Evolutionary conservation across 1,139 yeast species (phyloP), one percentile per base, ranked within the genome.

Genomic region (Taphrina deformans): DNA sequence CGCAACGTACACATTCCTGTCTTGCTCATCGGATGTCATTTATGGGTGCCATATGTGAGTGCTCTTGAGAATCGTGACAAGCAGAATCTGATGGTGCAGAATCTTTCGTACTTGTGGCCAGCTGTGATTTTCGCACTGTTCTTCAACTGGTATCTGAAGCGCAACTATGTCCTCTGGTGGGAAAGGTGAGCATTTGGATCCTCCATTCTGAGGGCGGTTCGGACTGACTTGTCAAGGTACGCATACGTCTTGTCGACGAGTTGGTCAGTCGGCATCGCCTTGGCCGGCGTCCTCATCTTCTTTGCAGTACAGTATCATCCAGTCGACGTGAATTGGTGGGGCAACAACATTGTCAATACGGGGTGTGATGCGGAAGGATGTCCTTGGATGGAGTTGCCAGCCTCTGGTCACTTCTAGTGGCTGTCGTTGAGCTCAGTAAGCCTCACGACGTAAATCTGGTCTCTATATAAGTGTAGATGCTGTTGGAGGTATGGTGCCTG

Each of bases 111-210:
- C 27, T 31, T 75, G 9, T 18, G 24, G 48, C 48, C 83, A 7
- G 82, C 79, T 71, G 79, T 81, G 65, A 74, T 77, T 2, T 80
- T 82, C 38, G 84, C 86, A 38, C 75, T 82, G 60, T 68, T 77
- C n/a, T 84, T 83, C 73, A 83, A 82, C 62, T 83, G 76, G 75
- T 80, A 76, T 73, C 72, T 84, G 67, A 82, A 81, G 69, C 78
- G 81, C 58, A 76, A 76, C 69, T 81, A 79, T 76, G 80, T 82
- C 72, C 79, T 79, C 69, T 85, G 88, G 88, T 85, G 88, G 88
- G 77, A 58, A 53, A 7, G 48, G 59, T 55, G 45, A 35, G 46
- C n/a, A 12, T 38, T n/a, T 6, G 33, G 6, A 82, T n/a, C n/a
- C 81, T 70, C 77, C 80, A 58, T 76, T 76, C 69, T 81, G 79